Evolutionary conservation across 305 asterid genomes (phyloP), one percentile per base, ranked within the genome.

Genomic region (Fraxinus xanthoxyloides): DNA sequence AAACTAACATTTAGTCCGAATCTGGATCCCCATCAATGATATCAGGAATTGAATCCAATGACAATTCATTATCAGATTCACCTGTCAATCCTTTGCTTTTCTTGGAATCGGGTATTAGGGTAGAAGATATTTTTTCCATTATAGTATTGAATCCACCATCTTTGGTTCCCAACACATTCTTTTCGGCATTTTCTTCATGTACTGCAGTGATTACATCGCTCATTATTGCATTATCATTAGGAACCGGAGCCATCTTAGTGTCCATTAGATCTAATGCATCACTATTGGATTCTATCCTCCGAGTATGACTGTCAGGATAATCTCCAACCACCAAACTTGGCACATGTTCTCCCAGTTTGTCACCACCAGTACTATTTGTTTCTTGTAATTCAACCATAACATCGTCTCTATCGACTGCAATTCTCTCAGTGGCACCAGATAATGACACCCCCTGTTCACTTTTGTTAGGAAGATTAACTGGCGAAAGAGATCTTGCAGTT

Each of bases 21-120:
- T 94, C 97, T 3, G 98, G 97, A 83, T 94, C 98, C 13, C 88
- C 94, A 76, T 92, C 96, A 9, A 90, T 87, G 72, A 93, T 94
- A 84, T 92, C 95, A 7, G 98, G 98, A 77, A 93, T 31, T 24
- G 87, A 76, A 72, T 89, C 94, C 21, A 5, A 8, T 36, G 84
- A 74, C 9, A 75, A 46, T 8, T 89, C 91, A 1, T 88, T 76
- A 43, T 87, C 94, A 4, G 77, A 48, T 54, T 85, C 91, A 17
- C 79, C 75, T 79, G 78, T 43, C 77, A 43, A 78, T 51, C 84
- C 90, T 77, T 77, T 79, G 43, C 85, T 75, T 51, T 74, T 80
- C 46, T 77, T 87, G 31, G 80, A 2, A 72, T 40, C 81, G 56
- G 69, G 54, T 12, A 61, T 3, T 28, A 82, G 72, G n/a, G 86